Evolutionary conservation across 345 rosid genomes (phyloP).

Genomic region (Nephelium lappaceum): DNA sequence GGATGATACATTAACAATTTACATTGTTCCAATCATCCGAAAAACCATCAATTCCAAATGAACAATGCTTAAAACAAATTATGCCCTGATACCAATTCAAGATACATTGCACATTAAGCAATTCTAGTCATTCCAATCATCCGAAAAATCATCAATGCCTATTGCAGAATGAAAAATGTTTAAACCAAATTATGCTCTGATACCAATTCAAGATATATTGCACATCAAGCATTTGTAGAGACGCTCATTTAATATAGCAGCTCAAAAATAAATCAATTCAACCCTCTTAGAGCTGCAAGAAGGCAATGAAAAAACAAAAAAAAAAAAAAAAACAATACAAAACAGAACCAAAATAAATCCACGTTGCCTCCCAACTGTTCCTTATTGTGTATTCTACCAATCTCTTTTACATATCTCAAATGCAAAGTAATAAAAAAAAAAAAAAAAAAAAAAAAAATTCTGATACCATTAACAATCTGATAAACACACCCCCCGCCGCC

Average conservation of each 20-base stretch:
- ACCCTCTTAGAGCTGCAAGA: conserved; percentile 8
- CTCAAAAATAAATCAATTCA: conserved; percentile 3
- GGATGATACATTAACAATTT: not conserved
- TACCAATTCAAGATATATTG: not conserved
- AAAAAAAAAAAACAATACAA: no score
- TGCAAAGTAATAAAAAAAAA: not conserved
- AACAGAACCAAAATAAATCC: conserved; percentile 7
- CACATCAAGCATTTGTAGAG: not conserved
- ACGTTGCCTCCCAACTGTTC: conserved; percentile 21
- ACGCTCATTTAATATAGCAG: conserved; percentile 10
- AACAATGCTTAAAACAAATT: not conserved
- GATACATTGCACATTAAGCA: not conserved
- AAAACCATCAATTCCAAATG: not conserved
- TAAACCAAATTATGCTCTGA: not conserved
- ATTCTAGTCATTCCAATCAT: not conserved
- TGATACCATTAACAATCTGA: conserved; percentile 12
- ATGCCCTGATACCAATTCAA: not conserved
- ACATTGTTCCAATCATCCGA: not conserved
- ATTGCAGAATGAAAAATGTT: not conserved
- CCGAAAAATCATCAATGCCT: not conserved
- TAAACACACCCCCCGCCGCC: no score
- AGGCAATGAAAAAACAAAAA: not conserved
- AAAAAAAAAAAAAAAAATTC: not conserved
- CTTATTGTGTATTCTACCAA: conserved; percentile 12
- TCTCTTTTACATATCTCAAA: not conserved